Base-by-base conservation (phyloP, 139 green algal genomes). In the Haematococcus sp. region DNA sequence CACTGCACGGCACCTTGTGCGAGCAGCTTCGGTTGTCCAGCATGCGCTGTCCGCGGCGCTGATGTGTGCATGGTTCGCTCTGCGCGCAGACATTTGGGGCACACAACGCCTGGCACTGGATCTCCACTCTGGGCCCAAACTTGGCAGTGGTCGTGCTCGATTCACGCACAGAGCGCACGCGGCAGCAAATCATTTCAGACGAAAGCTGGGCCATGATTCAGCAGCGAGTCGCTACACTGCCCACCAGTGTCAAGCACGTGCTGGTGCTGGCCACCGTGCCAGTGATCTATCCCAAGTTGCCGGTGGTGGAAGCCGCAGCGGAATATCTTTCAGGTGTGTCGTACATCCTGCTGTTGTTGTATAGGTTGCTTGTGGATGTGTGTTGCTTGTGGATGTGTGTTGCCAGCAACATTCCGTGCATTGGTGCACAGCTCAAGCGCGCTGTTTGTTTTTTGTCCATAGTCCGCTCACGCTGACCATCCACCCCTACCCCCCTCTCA, bases 261-360 rank as follows among this genome's bases (percentile, higher is more conserved):
- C 71, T 85, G n/a, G 66, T 89, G 32, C 30, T 85, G 5, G 74
- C 69, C 43, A 82, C 83, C 1, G 79, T 85, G 0, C 83, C 82
- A 2, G 71, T 88, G 28, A 30, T 84, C 30, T 84, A 84, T 27
- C 79, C 79, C 25, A 78, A 79, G 63, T 63, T 83, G 33, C 71
- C 71, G 7, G 23, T 61, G 9, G 23, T 61, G 7, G 54, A 61
- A 19, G n/a, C 23, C 7, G 54, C 54, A 27, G 22, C n/a, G 7
- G 54, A 61, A 13, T 28, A 61, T 28, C n/a, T 61, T 7, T 27
- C 54, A 61, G 54, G 54, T 27, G 54, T 7, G 15, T 61, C 9
- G 7, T 27, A 4, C 64, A 71, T 9, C n/a, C n/a, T n/a, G n/a
- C n/a, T n/a, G n/a, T n/a, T n/a, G n/a, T n/a, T n/a, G n/a, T n/a